Conservation (phyloP, 176 grass and related monocot species). For the Oryza glumipatula region DNA sequence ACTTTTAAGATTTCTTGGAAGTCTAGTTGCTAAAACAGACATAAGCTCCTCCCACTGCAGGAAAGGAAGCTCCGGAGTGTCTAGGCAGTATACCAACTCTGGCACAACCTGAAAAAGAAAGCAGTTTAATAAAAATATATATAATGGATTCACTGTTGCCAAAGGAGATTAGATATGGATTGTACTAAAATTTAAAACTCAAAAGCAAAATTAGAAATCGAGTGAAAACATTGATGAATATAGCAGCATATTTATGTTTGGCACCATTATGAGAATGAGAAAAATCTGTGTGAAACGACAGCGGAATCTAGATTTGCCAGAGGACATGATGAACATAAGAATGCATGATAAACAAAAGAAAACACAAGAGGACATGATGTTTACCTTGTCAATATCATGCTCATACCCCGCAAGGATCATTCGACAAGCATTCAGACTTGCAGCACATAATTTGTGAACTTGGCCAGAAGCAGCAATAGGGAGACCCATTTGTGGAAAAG, state of each 20-base stretch:
- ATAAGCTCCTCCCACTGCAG: conserved; percentile 97
- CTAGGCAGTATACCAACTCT: conserved; percentile 78
- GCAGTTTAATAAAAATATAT: not conserved
- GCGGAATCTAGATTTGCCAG: too few species aligned
- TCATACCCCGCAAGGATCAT: conserved; percentile 99
- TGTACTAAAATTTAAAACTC: not conserved
- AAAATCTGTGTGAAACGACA: not conserved
- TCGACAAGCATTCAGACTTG: conserved; percentile 76
- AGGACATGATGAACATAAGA: not conserved
- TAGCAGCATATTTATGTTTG: not conserved
- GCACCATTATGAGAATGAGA: not conserved
- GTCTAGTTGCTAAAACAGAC: conserved; percentile 93
- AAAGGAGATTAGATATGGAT: not conserved
- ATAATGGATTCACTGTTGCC: conserved; percentile 21
- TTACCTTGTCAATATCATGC: conserved; percentile 75
- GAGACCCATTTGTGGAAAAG: conserved; percentile 69
- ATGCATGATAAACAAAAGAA: not conserved
- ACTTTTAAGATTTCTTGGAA: conserved; percentile 79
- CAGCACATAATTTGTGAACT: conserved; percentile 85
- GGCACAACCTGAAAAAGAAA: conserved; percentile 72
- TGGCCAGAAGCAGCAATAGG: conserved; percentile 76
- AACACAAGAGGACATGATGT: not conserved
- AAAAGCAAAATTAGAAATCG: not conserved
- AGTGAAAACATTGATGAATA: conserved; percentile 5
- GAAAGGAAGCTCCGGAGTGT: conserved; percentile 86